phyloP scores from a whole-genome alignment of 306 rosid species.

The Morella rubra region DNA sequence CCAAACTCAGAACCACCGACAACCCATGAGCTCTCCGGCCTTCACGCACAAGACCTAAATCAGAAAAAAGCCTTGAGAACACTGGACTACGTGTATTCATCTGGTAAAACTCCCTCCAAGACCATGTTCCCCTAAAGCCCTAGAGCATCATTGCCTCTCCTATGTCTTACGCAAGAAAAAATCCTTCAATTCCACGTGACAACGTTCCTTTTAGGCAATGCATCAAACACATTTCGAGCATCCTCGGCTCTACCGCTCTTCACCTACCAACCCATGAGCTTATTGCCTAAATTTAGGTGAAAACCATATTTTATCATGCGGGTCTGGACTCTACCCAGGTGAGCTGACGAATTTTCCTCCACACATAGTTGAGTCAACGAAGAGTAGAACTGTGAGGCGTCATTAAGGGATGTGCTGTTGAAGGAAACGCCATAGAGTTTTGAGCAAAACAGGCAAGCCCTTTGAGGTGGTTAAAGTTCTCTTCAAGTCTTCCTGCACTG shows the following conservation, averaged over 20 bases:
- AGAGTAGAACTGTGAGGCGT: constrained; percentile 33
- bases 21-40: constrained; percentile 62
- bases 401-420: constrained; percentile 1
- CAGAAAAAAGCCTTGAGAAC: constrained; percentile 58
- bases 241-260: constrained; percentile 47
- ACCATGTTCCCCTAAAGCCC: constrained; percentile 47
- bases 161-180: constrained; percentile 37
- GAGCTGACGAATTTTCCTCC: constrained; percentile 36
- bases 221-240: constrained; percentile 63
- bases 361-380: constrained; percentile 44
- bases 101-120: constrained; percentile 53
- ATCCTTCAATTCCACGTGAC: constrained; percentile 65
- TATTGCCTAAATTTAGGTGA: constrained; percentile 36
- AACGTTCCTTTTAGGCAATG: constrained; percentile 47
- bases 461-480: constrained; percentile 11
- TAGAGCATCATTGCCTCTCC: constrained; percentile 49
- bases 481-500: neutral
- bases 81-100: constrained; percentile 60
- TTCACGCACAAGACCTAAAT: constrained; percentile 33
- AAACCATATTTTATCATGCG: constrained; percentile 44
- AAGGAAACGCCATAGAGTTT: constrained; percentile 15
- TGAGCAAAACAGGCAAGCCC: constrained; percentile 8
- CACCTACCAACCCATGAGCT: constrained; percentile 49
- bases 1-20: constrained; percentile 67
- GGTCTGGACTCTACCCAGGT: constrained; percentile 41